A percentile compares a stretch with the other conserved stretches of the same genome.
Evolutionary conservation across 2,329 filamentous ascomycete genomes (phyloP).

Genomic region (Helotiales sp.): DNA sequence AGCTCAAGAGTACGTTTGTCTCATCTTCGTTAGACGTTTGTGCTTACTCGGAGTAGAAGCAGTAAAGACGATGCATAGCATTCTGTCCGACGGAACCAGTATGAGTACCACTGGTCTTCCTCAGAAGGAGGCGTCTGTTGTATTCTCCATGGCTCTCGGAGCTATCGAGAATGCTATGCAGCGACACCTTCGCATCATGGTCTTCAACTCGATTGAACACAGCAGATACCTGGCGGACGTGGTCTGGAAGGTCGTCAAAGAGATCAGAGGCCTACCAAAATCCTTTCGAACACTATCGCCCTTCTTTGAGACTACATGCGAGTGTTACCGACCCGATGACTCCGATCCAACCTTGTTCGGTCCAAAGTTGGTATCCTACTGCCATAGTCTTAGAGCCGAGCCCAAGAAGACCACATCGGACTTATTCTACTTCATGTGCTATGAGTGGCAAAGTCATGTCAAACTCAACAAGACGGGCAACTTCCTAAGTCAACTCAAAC

Average conservation of each 20-base stretch:
- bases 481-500: slow-evolving; percentile 21
- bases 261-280: slow-evolving; percentile 29
- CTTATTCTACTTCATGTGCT: slow-evolving; percentile 33
- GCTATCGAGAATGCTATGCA: slow-evolving; percentile 30
- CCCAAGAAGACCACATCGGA: slow-evolving; percentile 21
- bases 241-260: slow-evolving; percentile 23
- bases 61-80: slow-evolving; percentile 19
- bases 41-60: slow-evolving; percentile 8
- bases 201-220: slow-evolving; percentile 18
- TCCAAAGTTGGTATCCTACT: slow-evolving; percentile 32
- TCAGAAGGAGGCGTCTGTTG: slow-evolving; percentile 12
- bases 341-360: slow-evolving; percentile 31
- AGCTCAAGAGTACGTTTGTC: not conserved
- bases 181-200: slow-evolving; percentile 23
- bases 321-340: slow-evolving; percentile 31
- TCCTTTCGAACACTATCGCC: slow-evolving; percentile 26
- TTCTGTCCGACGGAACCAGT: slow-evolving; percentile 15
- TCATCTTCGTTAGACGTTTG: not conserved
- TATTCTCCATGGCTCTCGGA: slow-evolving; percentile 26
- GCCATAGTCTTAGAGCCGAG: slow-evolving; percentile 23
- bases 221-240: slow-evolving; percentile 26
- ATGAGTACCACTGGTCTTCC: slow-evolving; percentile 13
- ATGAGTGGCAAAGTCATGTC: slow-evolving; percentile 29
- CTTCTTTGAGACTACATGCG: slow-evolving; percentile 29
- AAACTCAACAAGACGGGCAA: slow-evolving; percentile 11